Percentiles rank a stretch among this genome's conserved stretches.
Conservation (phyloP, 1,284 basidiomycete genomes). For the Naganishia cerealis region DNA sequence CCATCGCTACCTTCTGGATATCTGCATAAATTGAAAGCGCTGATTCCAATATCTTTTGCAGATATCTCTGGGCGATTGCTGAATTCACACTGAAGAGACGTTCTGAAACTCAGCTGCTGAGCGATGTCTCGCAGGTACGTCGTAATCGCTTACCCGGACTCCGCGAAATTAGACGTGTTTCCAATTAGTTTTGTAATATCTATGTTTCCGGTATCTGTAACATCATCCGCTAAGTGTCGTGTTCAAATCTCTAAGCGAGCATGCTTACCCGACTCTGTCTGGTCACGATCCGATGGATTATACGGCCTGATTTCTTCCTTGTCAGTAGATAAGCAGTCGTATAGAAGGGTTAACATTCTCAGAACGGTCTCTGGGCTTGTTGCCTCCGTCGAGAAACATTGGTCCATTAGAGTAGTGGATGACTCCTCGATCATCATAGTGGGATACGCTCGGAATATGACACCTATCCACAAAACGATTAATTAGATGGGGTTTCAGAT, state of each 20-base stretch:
- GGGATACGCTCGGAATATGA: conserved; percentile 87
- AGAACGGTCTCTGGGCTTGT: conserved; percentile 64
- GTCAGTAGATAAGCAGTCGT: conserved; percentile 77
- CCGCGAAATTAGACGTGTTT: conserved; percentile 88
- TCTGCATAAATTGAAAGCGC: conserved; percentile 69
- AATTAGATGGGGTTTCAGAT: background rate
- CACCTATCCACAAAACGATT: conserved; percentile 59
- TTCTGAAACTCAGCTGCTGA: too few species aligned
- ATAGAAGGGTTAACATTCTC: conserved; percentile 78
- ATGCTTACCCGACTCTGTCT: conserved; percentile 23
- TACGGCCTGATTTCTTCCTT: conserved; percentile 64
- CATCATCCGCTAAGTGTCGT: conserved; percentile 31
- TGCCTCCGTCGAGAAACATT: conserved; percentile 70
- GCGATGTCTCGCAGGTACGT: conserved; percentile 10
- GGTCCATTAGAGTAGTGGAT: conserved; percentile 83
- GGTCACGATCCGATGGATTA: background rate
- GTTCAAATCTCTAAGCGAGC: background rate
- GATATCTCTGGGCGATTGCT: conserved; percentile 87
- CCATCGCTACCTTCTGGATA: conserved; percentile 80
- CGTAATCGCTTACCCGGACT: conserved; percentile 73
- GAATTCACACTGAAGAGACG: conserved; percentile 73
- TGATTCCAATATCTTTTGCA: conserved; percentile 75
- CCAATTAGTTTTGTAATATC: conserved; percentile 92
- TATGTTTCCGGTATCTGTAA: conserved; percentile 57
- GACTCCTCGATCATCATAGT: conserved; percentile 76